Percentiles rank a stretch among this genome's conserved stretches.
Evolutionary conservation across 23 red algal genomes (phyloP).

Genomic region (Gracilaria gracilis): DNA sequence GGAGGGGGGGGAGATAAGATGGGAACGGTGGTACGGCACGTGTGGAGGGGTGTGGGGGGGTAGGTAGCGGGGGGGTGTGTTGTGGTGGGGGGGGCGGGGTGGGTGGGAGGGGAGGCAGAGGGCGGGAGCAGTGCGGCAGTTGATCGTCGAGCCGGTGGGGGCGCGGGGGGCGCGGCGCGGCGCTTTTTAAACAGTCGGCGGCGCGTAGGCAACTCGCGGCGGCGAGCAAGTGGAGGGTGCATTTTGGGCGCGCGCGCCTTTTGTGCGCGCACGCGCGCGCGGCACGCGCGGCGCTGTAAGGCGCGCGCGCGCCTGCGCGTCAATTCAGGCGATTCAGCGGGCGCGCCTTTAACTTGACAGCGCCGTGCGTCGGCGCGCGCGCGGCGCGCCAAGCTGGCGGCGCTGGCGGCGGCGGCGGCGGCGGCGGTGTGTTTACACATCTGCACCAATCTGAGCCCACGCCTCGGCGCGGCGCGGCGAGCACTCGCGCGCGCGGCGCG

Average conservation of each 20-base stretch:
- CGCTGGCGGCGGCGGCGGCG: too few relatives aligned
- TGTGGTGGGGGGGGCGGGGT: not conserved
- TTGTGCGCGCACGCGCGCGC: too few relatives aligned
- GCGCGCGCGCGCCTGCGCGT: not conserved
- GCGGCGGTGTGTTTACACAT: too few relatives aligned
- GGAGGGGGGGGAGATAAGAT: too few relatives aligned
- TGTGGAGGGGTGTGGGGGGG: not conserved
- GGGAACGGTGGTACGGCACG: not conserved
- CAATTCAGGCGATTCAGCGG: not conserved
- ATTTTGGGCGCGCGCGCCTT: too few relatives aligned
- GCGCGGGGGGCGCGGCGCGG: not conserved
- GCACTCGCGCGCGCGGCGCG: not conserved
- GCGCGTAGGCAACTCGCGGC: not conserved
- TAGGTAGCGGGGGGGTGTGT: not conserved
- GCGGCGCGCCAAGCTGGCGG: not conserved
- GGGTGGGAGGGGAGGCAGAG: not conserved
- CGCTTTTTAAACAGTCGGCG: constrained; percentile 15
- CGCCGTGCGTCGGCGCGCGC: not conserved
- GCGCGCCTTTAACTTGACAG: not conserved
- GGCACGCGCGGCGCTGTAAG: not conserved
- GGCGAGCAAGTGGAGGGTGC: not conserved
- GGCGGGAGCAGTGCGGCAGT: not conserved
- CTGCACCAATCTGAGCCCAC: not conserved
- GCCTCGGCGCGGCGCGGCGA: not conserved
- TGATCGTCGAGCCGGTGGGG: not conserved